A percentile compares a stretch with the other conserved stretches of the same genome.
Evolutionary conservation across 208 protist species (phyloP).

Genomic region (Trichomonas tenax): DNA sequence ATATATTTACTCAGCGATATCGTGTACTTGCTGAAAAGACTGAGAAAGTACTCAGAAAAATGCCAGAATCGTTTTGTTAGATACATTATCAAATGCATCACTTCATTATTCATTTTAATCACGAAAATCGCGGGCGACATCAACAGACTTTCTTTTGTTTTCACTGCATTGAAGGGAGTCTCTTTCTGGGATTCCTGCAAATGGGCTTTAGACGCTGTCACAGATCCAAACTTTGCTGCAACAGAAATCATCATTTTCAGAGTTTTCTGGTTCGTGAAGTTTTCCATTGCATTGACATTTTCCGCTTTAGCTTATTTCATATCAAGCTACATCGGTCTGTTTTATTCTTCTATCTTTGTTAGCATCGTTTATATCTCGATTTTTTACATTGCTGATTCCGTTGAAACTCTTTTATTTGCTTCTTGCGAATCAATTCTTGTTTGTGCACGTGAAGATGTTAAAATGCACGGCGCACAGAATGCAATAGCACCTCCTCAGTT

Average conservation of each 20-base stretch:
- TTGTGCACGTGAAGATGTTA: background rate
- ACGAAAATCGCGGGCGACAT: background rate
- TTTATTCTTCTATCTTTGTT: background rate
- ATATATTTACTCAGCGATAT: background rate
- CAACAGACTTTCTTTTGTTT: background rate
- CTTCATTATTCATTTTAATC: background rate
- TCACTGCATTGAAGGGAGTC: background rate
- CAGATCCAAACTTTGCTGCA: background rate
- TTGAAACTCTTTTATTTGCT: background rate
- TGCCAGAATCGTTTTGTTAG: background rate
- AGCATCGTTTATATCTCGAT: background rate
- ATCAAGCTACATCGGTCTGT: background rate
- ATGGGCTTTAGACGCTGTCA: background rate
- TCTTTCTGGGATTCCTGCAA: conserved; percentile 8
- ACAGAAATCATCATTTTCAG: background rate
- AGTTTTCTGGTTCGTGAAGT: background rate
- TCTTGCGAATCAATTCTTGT: background rate
- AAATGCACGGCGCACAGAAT: background rate
- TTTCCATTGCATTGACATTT: background rate
- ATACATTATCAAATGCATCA: background rate
- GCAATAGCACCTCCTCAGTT: background rate
- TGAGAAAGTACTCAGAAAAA: background rate
- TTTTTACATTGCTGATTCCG: background rate
- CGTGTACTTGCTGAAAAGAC: background rate
- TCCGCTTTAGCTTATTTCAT: background rate